phyloP scores from a whole-genome alignment of 2,329 filamentous ascomycete species.

The Emericellopsis atlantica region DNA sequence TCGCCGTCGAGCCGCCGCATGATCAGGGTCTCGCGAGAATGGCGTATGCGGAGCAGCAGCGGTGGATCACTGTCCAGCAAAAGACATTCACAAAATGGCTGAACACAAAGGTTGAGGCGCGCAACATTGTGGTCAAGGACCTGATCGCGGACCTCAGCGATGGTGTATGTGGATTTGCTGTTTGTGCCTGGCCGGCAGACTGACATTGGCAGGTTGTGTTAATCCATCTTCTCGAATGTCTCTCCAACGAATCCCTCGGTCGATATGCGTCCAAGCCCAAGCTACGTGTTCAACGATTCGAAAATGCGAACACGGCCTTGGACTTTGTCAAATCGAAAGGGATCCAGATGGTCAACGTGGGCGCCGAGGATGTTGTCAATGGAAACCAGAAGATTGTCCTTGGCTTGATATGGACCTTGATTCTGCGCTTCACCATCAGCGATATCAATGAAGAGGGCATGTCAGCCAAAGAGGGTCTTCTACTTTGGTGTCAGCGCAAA shows the following conservation, averaged over 20 bases:
- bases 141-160: slow-evolving; percentile 84
- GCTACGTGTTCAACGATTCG: slow-evolving; percentile 89
- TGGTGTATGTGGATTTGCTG: slow-evolving; percentile 51
- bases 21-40: slow-evolving; percentile 43
- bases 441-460: slow-evolving; percentile 98
- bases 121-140: slow-evolving; percentile 72
- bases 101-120: slow-evolving; percentile 81
- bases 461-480: slow-evolving; percentile 89
- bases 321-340: slow-evolving; percentile 84
- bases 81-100: slow-evolving; percentile 99
- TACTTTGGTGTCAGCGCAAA: slow-evolving; percentile 97
- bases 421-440: slow-evolving; percentile 94
- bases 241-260: slow-evolving; percentile 87
- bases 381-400: slow-evolving; percentile 96
- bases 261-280: slow-evolving; percentile 95
- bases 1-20: slow-evolving; percentile 32
- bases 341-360: slow-evolving; percentile 97
- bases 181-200: not conserved
- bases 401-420: slow-evolving; percentile 95
- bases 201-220: slow-evolving; percentile 58
- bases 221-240: slow-evolving; percentile 92
- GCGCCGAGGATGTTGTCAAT: slow-evolving; percentile 95
- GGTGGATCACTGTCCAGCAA: slow-evolving; percentile 75
- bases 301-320: slow-evolving; percentile 93
- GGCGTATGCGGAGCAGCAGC: slow-evolving; percentile 52